phyloP scores from a whole-genome alignment of 768 basidiomycete genomes.

The Naganishia vaughanmartiniae region DNA sequence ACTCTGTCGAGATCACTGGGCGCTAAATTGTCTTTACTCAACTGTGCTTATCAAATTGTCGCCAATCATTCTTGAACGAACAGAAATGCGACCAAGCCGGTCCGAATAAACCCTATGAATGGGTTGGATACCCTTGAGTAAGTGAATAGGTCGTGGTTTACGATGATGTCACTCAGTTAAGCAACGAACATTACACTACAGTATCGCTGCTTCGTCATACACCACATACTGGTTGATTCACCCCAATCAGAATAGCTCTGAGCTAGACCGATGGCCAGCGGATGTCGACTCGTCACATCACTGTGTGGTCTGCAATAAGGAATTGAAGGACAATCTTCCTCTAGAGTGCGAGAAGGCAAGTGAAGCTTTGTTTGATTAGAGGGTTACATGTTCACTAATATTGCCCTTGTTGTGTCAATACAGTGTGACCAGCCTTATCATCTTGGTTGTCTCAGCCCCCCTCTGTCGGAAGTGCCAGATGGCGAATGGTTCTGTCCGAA shows the following conservation, averaged over 20 bases:
- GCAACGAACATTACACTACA: conserved; percentile 46
- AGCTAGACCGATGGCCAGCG: conserved; percentile 73
- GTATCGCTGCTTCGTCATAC: conserved; percentile 80
- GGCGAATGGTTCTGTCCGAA: conserved; percentile 83
- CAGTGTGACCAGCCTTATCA: conserved; percentile 91
- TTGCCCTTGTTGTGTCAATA: not conserved
- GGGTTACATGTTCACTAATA: not conserved
- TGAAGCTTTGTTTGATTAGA: not conserved
- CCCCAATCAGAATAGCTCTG: conserved; percentile 65
- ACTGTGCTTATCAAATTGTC: conserved; percentile 6
- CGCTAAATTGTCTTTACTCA: conserved; percentile 45
- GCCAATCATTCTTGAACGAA: not conserved
- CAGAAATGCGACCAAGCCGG: conserved; percentile 59
- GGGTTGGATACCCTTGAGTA: conserved; percentile 78
- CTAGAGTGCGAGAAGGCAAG: conserved; percentile 87
- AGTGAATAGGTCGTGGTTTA: conserved; percentile 37
- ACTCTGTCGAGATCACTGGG: conserved; percentile 18
- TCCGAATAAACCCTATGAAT: conserved; percentile 62
- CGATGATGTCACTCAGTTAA: not conserved
- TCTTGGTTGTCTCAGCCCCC: conserved; percentile 73
- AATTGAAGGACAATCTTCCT: conserved; percentile 68
- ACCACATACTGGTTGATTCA: conserved; percentile 78
- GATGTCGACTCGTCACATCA: conserved; percentile 66
- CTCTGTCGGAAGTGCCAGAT: conserved; percentile 71
- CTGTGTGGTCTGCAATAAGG: conserved; percentile 71